Base-by-base conservation (phyloP, 768 basidiomycete genomes). In the Xerocomellus intermedius region DNA sequence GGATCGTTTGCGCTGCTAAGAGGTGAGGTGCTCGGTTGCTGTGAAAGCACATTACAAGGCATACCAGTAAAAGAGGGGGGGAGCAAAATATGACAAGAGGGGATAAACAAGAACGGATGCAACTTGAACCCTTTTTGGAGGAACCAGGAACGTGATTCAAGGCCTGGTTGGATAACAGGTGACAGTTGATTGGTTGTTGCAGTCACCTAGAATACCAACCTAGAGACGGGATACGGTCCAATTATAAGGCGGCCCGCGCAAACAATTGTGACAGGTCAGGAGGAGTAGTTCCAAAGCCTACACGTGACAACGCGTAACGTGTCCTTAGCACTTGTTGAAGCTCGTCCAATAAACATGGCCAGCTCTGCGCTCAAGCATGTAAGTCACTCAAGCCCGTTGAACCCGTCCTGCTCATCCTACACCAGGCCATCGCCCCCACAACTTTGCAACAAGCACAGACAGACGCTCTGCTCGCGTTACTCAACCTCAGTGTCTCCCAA, bases 391-490 rank as follows among this genome's bases (percentile, higher is more conserved):
- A 41, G n/a, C 30, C 44, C 24, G 36, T 33, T 22, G 16, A 2
- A 14, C 14, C 12, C 4, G 38, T 58, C 57, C 46, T 51, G n/a
- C 45, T 77, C 73, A 71, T 50, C 71, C 68, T 61, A 60, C 63
- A 30, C 49, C 57, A 79, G 66, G 73, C 70, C 33, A 70, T 75
- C 47, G 65, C 81, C 9, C 67, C 80, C 39, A 68, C 76, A 42
- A 90, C 92, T 3, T 79, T 99, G 44, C 93, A 97, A 64, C 87
- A 93, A 69, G 81, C 86, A 4, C 97, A 98, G 74, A 94, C 93
- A 14, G 79, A 82, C 58, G 89, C 94, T 3, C 77, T 99, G 36
- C 81, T 95, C 26, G 80, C 86, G 14, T 76, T 99, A 28, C 84
- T 99, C 60, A 95, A 92, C 70, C 83, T 98, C 62, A 93, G 94